Evolutionary conservation across 352 stramenopile species (phyloP).

Genomic region (Pythium brassicae): DNA sequence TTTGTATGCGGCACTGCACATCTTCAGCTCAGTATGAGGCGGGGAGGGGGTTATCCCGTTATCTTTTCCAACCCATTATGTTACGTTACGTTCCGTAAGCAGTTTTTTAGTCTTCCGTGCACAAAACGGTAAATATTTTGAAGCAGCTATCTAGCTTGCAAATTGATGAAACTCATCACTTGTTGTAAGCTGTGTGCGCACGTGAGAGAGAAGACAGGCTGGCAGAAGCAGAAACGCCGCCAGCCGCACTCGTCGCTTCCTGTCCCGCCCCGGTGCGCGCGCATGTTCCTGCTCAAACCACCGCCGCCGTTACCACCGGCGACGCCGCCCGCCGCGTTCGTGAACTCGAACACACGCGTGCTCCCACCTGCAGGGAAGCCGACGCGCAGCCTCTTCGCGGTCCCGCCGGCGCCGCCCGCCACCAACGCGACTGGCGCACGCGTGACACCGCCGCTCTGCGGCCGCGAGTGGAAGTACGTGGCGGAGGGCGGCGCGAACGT

Average conservation of each 20-base stretch:
- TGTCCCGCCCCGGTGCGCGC: no score
- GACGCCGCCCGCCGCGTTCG: neutral
- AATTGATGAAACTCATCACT: neutral
- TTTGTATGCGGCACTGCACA: no score
- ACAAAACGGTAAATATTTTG: no score
- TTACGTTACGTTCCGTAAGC: no score
- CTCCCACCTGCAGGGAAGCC: neutral
- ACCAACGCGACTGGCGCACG: slow-evolving; percentile 4
- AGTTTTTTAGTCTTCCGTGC: no score
- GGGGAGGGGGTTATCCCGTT: no score
- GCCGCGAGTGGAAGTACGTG: slow-evolving; percentile 84
- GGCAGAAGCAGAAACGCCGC: neutral
- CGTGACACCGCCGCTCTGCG: slow-evolving; percentile 23
- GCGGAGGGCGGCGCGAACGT: slow-evolving; percentile 85
- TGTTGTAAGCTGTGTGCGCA: neutral
- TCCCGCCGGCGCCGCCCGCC: neutral
- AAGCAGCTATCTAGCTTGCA: no score
- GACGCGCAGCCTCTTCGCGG: neutral
- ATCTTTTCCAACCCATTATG: no score
- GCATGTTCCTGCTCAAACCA: slow-evolving; percentile 54
- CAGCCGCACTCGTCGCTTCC: neutral
- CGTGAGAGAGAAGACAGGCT: neutral
- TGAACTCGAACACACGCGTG: no score
- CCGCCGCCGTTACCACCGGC: slow-evolving; percentile 4
- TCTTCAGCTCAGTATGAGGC: no score